Percentiles rank a stretch among this genome's conserved stretches.
Conservation (phyloP, 345 rosid genomes). For the Populus simonii region DNA sequence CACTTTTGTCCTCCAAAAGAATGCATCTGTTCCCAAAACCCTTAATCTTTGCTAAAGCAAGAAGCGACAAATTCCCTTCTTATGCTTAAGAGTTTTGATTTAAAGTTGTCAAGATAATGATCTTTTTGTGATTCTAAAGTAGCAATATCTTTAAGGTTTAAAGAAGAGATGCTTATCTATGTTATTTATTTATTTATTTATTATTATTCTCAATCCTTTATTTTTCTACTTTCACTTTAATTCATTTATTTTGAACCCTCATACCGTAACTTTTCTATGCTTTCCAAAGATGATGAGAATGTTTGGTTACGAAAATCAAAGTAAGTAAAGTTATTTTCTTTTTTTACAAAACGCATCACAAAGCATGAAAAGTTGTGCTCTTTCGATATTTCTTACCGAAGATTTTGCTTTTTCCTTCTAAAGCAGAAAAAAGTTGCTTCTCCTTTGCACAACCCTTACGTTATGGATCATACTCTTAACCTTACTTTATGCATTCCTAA, state of each 20-base stretch:
- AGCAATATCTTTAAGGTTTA: conserved; percentile 43
- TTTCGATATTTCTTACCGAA: conserved; percentile 43
- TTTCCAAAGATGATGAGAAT: conserved; percentile 41
- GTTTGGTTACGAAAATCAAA: conserved; percentile 41
- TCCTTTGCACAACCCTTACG: conserved; percentile 51
- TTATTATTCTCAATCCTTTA: background rate
- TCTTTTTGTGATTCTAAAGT: conserved; percentile 48
- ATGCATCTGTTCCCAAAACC: conserved; percentile 2
- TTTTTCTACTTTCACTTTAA: conserved; percentile 14
- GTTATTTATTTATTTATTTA: background rate
- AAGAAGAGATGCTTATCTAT: conserved; percentile 39
- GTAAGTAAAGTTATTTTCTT: conserved; percentile 34
- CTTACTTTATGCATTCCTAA: conserved; percentile 1
- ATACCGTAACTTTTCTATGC: conserved; percentile 28
- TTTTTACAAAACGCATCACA: conserved; percentile 35
- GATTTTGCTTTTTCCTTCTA: conserved; percentile 45
- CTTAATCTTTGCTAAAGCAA: conserved; percentile 12
- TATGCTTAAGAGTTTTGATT: conserved; percentile 34
- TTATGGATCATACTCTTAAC: conserved; percentile 37
- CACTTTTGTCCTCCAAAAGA: conserved; percentile 8
- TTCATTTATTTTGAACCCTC: conserved; percentile 14
- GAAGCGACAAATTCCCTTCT: conserved; percentile 45
- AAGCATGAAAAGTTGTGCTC: conserved; percentile 50
- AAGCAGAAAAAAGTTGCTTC: conserved; percentile 46
- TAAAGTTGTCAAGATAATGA: conserved; percentile 41